Base-by-base conservation (phyloP, 2,329 filamentous ascomycete species). In the Colletotrichum lupini region DNA sequence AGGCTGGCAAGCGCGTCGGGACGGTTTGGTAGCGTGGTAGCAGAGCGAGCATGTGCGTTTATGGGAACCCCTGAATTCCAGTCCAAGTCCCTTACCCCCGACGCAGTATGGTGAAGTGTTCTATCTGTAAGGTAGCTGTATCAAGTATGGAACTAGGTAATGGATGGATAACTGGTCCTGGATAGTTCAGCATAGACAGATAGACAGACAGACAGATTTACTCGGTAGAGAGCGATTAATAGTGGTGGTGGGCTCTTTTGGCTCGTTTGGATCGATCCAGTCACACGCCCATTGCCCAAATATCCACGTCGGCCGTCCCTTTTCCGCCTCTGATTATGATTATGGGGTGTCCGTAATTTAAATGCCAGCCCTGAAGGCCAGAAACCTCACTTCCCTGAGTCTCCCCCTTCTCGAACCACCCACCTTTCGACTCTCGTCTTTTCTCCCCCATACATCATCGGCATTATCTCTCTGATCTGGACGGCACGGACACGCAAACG, bases 331-430 rank as follows among this genome's bases (percentile, higher is more conserved):
- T 59, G 55, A 57, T 73, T 73, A 66, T 66, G 58, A 70, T 72
- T 64, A 73, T 73, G 67, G 70, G 69, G 70, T 73, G 67, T 59
- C 67, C 67, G 69, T 70, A 73, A 73, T 73, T 73, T 73, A 70
- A 73, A 73, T 73, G 70, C 70, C 56, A 64, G 67, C 70, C 70
- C 70, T 73, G 70, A 73, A 49, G 66, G 46, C 24, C 60, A 73
- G 67, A 60, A 70, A 70, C 70, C 67, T 73, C 67, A 42, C 37
- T 42, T 42, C 37, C 37, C 37, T 42, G 37, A 16, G 37, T 70
- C 66, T 59, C 70, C 59, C 68, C 57, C 70, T 73, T 68, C 69
- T 63, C 66, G 69, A 69, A 69, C 69, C 69, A 72, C 69, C 49
- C 58, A 28, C 42, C 62, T 52, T 55, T 28, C 30, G n/a, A 46